phyloP scores from a whole-genome alignment of 495 filamentous ascomycete genomes.

The Articulospora tetracladia region DNA sequence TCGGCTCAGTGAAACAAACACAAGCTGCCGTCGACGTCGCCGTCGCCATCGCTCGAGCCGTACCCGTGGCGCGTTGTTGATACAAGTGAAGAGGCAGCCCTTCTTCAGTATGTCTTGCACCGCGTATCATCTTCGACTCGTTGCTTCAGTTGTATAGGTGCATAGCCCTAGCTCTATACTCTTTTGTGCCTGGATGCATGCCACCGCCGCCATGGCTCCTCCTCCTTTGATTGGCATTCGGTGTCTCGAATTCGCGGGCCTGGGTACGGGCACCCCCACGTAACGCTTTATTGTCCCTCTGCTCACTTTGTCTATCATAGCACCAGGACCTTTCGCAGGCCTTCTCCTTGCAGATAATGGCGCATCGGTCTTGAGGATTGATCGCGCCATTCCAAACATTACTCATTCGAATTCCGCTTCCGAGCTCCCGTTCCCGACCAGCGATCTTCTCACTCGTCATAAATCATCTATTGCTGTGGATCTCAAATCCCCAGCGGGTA shows the following conservation, averaged over 20 bases:
- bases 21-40: no score
- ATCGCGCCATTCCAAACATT: slow-evolving; percentile 48
- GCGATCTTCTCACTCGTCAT: slow-evolving; percentile 70
- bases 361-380: slow-evolving; percentile 82
- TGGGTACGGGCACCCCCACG: slow-evolving; percentile 68
- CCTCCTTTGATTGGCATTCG: slow-evolving; percentile 72
- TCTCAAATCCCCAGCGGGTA: slow-evolving; percentile 61
- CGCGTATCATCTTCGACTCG: background rate
- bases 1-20: no score
- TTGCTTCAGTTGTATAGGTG: background rate
- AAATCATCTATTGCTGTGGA: slow-evolving; percentile 77
- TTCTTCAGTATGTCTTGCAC: background rate
- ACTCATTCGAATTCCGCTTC: slow-evolving; percentile 27
- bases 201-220: slow-evolving; percentile 12
- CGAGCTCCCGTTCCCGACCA: slow-evolving; percentile 37
- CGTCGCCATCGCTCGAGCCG: no score
- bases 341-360: slow-evolving; percentile 87
- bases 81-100: no score
- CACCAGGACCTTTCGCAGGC: slow-evolving; percentile 79
- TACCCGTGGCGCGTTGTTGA: no score
- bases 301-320: background rate
- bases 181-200: background rate
- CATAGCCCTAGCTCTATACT: background rate
- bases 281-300: background rate
- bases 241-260: slow-evolving; percentile 84